Evolutionary conservation across 352 stramenopile genomes (phyloP), one percentile per base, ranked within the genome.

Genomic region (Thalassiosira livingstoniorum): DNA sequence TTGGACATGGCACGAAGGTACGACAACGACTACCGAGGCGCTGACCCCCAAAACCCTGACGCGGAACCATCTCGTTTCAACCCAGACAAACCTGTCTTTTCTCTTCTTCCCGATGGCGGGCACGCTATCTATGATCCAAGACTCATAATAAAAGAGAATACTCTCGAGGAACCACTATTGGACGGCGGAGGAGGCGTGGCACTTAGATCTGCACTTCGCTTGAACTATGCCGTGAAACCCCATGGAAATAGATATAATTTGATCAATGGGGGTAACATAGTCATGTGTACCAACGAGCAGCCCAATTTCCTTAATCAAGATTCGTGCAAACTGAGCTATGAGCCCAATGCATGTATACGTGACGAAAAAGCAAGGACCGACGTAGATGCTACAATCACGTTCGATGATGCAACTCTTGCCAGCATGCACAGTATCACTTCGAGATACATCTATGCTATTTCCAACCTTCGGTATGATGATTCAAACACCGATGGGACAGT

Each of bases 11-110:
- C n/a, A n/a, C n/a, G n/a, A n/a, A n/a, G n/a, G n/a, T n/a, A 77
- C 45, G 74, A 82, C 64, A 82, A 82, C 47, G 74, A 82, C 23
- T 77, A 75, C 42, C 53, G 64, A 5, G 74, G 74, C 4, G 51
- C 53, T n/a, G 74, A 82, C 29, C 35, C 37, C 3, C 32, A 42
- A 23, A 77, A 82, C 31, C 74, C 64, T 4, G 57, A 75, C 34
- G 43, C 31, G n/a, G 18, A 43, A 21, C 64, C 74, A 27, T 55
- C 23, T 35, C 42, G 74, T 21, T 82, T 82, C 55, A 18, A 31
- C 3, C 74, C 63, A 4, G 74, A 82, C 53, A 71, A 77, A 47
- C 75, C 75, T 15, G 75, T 83, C 23, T 83, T 83, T 60, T 66
- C 66, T 45, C 35, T 34, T n/a, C 45, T 83, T 11, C 75, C 75